phyloP scores from a whole-genome alignment of 176 grass and related monocot species.

The Zoysia japonica region DNA sequence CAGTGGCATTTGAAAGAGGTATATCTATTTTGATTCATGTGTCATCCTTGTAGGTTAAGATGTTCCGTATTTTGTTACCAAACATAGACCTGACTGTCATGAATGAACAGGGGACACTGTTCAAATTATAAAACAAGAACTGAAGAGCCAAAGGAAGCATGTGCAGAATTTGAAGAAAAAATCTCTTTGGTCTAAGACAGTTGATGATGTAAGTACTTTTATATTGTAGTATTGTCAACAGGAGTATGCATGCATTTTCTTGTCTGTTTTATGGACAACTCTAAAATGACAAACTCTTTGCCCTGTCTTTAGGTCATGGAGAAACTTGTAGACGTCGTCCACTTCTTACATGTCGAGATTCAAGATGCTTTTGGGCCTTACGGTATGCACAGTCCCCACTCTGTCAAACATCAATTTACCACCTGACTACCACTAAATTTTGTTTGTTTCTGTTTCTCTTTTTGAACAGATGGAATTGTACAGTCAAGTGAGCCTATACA shows the following conservation, averaged over 20 bases:
- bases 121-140: conserved; percentile 72
- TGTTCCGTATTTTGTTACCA: too few relatives aligned
- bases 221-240: not conserved
- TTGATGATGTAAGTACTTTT: conserved; percentile 56
- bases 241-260: not conserved
- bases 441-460: conserved; percentile 21
- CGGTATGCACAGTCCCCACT: conserved; percentile 51
- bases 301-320: conserved; percentile 65
- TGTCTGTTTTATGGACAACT: conserved; percentile 4
- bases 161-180: conserved; percentile 76
- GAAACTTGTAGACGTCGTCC: conserved; percentile 90
- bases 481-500: conserved; percentile 41
- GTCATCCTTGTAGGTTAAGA: conserved; percentile 14
- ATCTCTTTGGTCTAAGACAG: conserved; percentile 66
- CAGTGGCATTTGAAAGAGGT: conserved; percentile 66
- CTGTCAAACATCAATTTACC: not conserved
- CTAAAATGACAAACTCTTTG: conserved; percentile 20
- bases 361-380: conserved; percentile 73
- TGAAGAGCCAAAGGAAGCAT: conserved; percentile 74
- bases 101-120: conserved; percentile 57
- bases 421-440: conserved; percentile 8
- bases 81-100: conserved; percentile 6
- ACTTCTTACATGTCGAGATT: conserved; percentile 89
- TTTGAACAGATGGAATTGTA: conserved; percentile 23
- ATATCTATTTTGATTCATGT: conserved; percentile 22